phyloP scores from a whole-genome alignment of 805 yeast species.

The Metschnikowia bowlesiae region DNA sequence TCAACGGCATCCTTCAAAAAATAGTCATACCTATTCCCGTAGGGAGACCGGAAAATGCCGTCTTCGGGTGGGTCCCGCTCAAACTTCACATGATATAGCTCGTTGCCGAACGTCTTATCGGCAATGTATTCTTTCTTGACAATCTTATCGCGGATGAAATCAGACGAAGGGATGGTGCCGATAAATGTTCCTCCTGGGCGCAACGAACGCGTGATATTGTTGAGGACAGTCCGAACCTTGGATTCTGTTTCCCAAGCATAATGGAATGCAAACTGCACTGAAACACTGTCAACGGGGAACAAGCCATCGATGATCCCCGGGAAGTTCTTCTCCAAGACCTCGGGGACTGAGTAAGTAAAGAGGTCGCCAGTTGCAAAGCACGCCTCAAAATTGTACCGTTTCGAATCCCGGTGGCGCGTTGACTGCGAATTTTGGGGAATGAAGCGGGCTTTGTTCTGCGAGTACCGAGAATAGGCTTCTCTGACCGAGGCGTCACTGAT shows the following conservation, averaged over 20 bases:
- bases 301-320: constrained; percentile 53
- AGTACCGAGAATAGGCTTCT: constrained; percentile 78
- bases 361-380: constrained; percentile 92
- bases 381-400: constrained; percentile 63
- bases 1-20: constrained; percentile 90
- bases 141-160: constrained; percentile 68
- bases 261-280: constrained; percentile 90
- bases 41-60: constrained; percentile 69
- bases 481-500: constrained; percentile 82
- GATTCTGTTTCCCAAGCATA: constrained; percentile 88
- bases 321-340: constrained; percentile 59
- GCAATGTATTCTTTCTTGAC: constrained; percentile 39
- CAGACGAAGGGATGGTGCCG: constrained; percentile 93
- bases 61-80: constrained; percentile 73
- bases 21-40: constrained; percentile 80
- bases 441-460: constrained; percentile 44
- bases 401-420: constrained; percentile 27
- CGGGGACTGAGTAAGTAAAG: constrained; percentile 66
- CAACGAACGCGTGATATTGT: constrained; percentile 71
- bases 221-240: constrained; percentile 66
- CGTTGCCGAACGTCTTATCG: constrained; percentile 73
- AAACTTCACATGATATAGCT: constrained; percentile 75
- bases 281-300: constrained; percentile 83
- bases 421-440: constrained; percentile 23
- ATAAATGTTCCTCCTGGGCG: constrained; percentile 81